Base-by-base conservation (phyloP, 208 protist genomes). In the Leishmania braziliensis region DNA sequence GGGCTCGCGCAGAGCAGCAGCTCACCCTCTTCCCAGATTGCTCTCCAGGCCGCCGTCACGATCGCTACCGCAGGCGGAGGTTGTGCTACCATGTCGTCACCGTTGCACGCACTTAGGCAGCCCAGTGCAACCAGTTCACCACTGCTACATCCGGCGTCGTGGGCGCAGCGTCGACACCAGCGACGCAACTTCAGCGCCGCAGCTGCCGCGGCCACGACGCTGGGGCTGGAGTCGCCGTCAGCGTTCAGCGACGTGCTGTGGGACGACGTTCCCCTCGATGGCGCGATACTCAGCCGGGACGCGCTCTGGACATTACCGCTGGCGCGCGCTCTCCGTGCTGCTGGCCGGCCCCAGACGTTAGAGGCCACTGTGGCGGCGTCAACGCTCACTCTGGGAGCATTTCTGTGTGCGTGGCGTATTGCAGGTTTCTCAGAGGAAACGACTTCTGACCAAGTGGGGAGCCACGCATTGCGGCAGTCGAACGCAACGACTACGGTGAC, bases 341-440 rank as follows among this genome's bases (percentile, higher is more conserved):
- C 82, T 0, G 81, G 78, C 29, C 82, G 56, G 33, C 82, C 88
- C 43, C 78, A 50, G 51, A 79, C 73, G 29, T 39, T 75, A 33
- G 86, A 92, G 62, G 81, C 83, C 50, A 79, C 77, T 33, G 70
- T 92, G n/a, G 82, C 88, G n/a, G 89, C 89, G 29, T 86, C 85
- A 51, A 87, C 88, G 48, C 85, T 95, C 16, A 88, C 86, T 5
- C 75, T 96, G 16, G 93, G 93, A 18, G 90, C 93, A 0, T 96
- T 95, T 69, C 74, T 96, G 29, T 83, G 85, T 79, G 91, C 93
- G 33, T 86, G 90, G 87, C 91, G 88, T 39, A 26, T 81, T 2
- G 80, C 77, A 1, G 85, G 88, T 3, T 12, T 29, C 46, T 63
- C 65, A 14, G 50, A 63, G 36, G 74, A 58, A 39, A 77, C 39